Percentiles rank a stretch among this genome's conserved stretches.
phyloP scores from a whole-genome alignment of 169 alveolate species.

The Perkinsus olseni region DNA sequence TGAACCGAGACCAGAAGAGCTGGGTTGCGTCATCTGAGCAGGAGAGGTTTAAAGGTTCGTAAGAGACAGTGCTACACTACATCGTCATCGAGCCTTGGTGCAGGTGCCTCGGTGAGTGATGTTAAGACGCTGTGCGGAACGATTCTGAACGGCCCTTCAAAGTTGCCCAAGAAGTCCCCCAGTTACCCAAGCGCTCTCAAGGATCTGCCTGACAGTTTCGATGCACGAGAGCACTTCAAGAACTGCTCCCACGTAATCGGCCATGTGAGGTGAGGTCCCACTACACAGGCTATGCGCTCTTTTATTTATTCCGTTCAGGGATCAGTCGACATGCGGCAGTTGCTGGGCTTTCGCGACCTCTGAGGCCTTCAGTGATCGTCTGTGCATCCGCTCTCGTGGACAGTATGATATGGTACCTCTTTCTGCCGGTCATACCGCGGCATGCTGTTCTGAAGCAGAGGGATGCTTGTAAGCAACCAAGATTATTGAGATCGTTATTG shows the following conservation, averaged over 20 bases:
- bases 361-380: slow-evolving; percentile 67
- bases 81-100: no score
- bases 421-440: background rate
- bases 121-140: background rate
- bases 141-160: background rate
- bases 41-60: background rate
- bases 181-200: background rate
- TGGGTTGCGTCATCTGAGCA: background rate
- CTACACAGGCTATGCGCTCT: background rate
- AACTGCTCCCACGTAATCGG: slow-evolving; percentile 41
- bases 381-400: slow-evolving; percentile 49
- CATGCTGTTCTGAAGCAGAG: background rate
- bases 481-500: background rate
- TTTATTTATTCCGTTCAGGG: background rate
- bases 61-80: no score
- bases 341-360: slow-evolving; percentile 82
- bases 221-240: background rate
- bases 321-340: slow-evolving; percentile 69
- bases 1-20: background rate
- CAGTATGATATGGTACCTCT: slow-evolving; percentile 21
- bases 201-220: background rate
- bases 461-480: slow-evolving; percentile 7
- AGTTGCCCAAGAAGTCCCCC: background rate
- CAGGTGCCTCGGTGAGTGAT: background rate
- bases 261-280: slow-evolving; percentile 45